Base-by-base conservation (phyloP, 768 basidiomycete genomes). In the Trametes maxima region DNA sequence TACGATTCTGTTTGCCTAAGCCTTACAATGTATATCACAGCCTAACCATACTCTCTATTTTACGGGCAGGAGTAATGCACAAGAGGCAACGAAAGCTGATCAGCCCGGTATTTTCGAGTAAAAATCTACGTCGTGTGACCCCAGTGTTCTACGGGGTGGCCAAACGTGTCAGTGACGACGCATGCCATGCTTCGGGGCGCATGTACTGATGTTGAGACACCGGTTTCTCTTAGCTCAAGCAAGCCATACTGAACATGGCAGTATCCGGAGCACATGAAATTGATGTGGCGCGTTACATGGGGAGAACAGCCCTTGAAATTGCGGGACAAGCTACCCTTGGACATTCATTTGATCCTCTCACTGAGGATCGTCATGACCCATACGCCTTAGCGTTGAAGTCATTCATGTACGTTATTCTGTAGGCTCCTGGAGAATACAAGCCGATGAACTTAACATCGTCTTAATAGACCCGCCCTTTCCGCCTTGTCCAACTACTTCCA, bases 351-450 rank as follows among this genome's bases (percentile, higher is more conserved):
- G 70, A 71, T 35, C 62, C 67, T 0, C 62, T 71, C 5, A 54
- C 43, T 1, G 62, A 57, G 28, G 60, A 66, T 19, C 49, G 37
- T 0, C 19, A 24, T 5, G 50, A 69, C 22, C 61, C 63, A 11
- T 73, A 70, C 35, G 68, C 64, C 5, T 48, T 53, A 16, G 71
- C 70, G 0, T 14, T 73, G n/a, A 68, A 68, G 39, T 52, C 54
- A 5, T 57, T 68, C 11, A 33, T 48, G 61, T 65, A 10, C 40
- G 69, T 63, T 22, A 35, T 22, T 56, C 12, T 12, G 8, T 12
- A 8, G 6, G 14, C 13, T 11, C 12, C 6, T 5, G 33, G 17
- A 1, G 35, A 17, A 12, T 33, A 19, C 28, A 33, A 8, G 8
- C 28, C 8, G 8, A 33, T 33, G 28, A 33, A 33, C 28, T 3